Evolutionary conservation across 2,329 filamentous ascomycete species (phyloP), one percentile per base, ranked within the genome.

Genomic region (Colletotrichum musae): DNA sequence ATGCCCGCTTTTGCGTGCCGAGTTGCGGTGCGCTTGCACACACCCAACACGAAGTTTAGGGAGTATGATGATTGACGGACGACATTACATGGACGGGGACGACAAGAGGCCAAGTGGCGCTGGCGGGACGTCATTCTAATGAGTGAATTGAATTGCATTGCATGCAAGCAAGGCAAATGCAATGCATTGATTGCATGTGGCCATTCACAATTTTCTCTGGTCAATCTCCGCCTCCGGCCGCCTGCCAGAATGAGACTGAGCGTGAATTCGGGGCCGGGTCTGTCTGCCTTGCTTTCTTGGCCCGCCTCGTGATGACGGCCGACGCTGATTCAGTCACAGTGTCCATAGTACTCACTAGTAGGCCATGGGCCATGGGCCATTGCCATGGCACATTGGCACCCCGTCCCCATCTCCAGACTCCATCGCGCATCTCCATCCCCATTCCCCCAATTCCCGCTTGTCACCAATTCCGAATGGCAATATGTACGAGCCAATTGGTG

Each of bases 1-100:
- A 45, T 66, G 56, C 66, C 63, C 18, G 32, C 45, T 61, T 36
- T 26, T 51, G 21, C 61, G 54, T 65, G 65, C 65, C 66, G 66
- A 59, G 32, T 48, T 61, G 58, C 48, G 58, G 39, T 52, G 51
- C 59, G 60, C 60, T 56, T 63, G 50, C 51, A 63, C 60, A 39
- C 59, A 56, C 60, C 51, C 60, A 26, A 28, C 41, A 39, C 16
- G 41, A 50, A 48, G 57, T 47, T 24, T 24, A 24, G 32, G 10
- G 32, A 36, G 7, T 3, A 36, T 36, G 21, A 24, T 36, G 32
- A 36, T 36, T 36, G 32, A 36, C 32, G 32, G 32, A 36, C 32
- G 45, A 47, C 45, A 47, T n/a, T 12, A 47, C 45, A 47, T 16
- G 45, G 18, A 47, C 18, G 18, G 45, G 41, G 41, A n/a, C 13